phyloP scores from a whole-genome alignment of 1,284 basidiomycete genomes.

The Pulveroboletus ridleyi region DNA sequence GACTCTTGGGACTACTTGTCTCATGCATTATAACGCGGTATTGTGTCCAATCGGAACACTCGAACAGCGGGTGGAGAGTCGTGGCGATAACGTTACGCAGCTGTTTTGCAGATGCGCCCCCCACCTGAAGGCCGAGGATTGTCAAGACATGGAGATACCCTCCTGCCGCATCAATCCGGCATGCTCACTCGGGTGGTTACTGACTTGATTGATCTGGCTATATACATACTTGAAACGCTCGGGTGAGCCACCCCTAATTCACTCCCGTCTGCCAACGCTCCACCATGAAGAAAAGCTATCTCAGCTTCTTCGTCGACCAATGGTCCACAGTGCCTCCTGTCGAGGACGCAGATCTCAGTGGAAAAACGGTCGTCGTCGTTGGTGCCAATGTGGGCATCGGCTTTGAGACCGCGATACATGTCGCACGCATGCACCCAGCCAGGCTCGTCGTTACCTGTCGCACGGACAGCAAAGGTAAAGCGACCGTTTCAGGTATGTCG shows the following conservation, averaged over 20 bases:
- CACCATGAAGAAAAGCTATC: neutral
- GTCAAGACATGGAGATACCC: too few species aligned
- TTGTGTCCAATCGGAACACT: too few species aligned
- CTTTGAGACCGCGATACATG: slow-evolving; percentile 49
- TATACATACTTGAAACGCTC: neutral
- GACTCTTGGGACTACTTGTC: too few species aligned
- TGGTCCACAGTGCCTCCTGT: slow-evolving; percentile 30
- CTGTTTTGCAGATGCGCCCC: too few species aligned
- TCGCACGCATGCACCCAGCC: slow-evolving; percentile 47
- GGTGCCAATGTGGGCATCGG: slow-evolving; percentile 52
- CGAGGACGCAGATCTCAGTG: slow-evolving; percentile 33
- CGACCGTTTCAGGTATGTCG: slow-evolving; percentile 31
- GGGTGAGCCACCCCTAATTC: neutral
- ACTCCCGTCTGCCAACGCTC: neutral
- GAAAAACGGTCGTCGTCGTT: slow-evolving; percentile 39
- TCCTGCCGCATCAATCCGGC: too few species aligned
- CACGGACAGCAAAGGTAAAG: slow-evolving; percentile 42
- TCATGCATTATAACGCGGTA: too few species aligned
- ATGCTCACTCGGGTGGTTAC: too few species aligned
- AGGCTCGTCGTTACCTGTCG: slow-evolving; percentile 47
- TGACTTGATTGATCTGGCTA: too few species aligned
- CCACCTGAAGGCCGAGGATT: too few species aligned
- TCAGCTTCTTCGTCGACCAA: slow-evolving; percentile 16
- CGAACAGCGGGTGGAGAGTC: too few species aligned
- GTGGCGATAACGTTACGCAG: too few species aligned